Evolutionary conservation across 129 eudicot species (phyloP), one percentile per base, ranked within the genome.

Genomic region (Tanacetum coccineum): DNA sequence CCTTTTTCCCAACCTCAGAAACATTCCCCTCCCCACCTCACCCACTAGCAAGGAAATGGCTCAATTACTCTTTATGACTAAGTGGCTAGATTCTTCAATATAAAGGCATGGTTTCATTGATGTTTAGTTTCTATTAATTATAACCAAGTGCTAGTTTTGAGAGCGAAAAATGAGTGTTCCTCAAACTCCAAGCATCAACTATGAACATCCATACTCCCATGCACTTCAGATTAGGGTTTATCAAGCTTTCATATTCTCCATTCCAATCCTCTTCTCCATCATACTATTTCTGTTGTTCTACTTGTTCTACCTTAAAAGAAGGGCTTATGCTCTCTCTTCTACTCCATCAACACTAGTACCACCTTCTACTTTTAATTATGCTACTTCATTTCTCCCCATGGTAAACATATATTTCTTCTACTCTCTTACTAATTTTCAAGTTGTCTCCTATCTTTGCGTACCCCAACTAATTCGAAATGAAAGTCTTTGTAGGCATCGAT

Each of bases 251-350:
- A 84, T 84, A 64, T 84, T 84, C 70, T 81, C 89, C 39, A 78
- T 84, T 36, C 89, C 89, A 18, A 84, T 84, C 48, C 89, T 84
- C 48, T 84, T 84, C 64, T 84, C 86, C 47, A 84, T 84, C 67
- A 84, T 84, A 36, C 70, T 81, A 3, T 81, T 81, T 66, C 80
- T 84, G 46, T 62, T 80, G 75, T 80, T 80, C 54, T 80, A 80
- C 77, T 74, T 84, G 81, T 84, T 84, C 73, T 84, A 84, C 74
- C 89, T 81, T 71, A 84, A 84, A 75, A 81, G 83, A 75, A 81
- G 83, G 70, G 79, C 83, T 53, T 74, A 72, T 52, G 67, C 51
- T 36, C 60, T 74, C 56, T 48, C 76, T 7, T 48, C 87, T 19
- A 42, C 72, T 50, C 74, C 79, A 4, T 71, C 85, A 6, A 22